phyloP scores from a whole-genome alignment of 441 rosid species.

The Adansonia madagascariensis region DNA sequence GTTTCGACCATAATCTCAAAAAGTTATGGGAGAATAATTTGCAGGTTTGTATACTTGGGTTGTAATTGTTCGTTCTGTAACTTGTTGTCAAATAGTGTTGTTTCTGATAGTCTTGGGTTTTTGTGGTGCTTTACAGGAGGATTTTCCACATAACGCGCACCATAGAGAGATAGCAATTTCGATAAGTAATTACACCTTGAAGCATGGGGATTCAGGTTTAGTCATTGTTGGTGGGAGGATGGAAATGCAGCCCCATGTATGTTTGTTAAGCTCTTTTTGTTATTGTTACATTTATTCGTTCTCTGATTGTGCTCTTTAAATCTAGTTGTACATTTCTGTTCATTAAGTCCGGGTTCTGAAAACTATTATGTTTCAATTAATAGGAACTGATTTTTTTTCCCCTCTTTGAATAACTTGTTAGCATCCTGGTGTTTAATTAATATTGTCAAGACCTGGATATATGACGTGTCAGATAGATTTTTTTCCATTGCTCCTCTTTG shows the following conservation, averaged over 20 bases:
- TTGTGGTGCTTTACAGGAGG: constrained; percentile 55
- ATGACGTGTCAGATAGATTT: background rate
- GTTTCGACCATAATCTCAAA: constrained; percentile 92
- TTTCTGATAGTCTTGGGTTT: constrained; percentile 24
- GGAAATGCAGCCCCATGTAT: constrained; percentile 94
- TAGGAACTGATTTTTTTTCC: background rate
- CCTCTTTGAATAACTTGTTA: background rate
- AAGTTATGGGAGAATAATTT: constrained; percentile 92
- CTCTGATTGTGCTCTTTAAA: background rate
- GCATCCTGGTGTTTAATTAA: background rate
- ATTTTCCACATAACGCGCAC: constrained; percentile 92
- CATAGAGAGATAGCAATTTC: constrained; percentile 90
- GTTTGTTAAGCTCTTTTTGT: constrained; percentile 28
- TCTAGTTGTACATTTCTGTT: constrained; percentile 19
- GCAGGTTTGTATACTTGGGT: constrained; percentile 56
- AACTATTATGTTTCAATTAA: background rate
- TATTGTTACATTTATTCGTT: background rate
- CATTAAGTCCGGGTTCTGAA: background rate
- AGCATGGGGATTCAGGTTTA: constrained; percentile 88
- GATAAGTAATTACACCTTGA: constrained; percentile 88
- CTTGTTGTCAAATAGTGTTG: constrained; percentile 13
- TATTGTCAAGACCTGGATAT: background rate
- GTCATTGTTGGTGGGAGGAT: constrained; percentile 95
- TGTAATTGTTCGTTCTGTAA: background rate
- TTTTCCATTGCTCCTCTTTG: background rate